phyloP scores from a whole-genome alignment of 2,329 filamentous ascomycete species.

The Monilinia fructicola region DNA sequence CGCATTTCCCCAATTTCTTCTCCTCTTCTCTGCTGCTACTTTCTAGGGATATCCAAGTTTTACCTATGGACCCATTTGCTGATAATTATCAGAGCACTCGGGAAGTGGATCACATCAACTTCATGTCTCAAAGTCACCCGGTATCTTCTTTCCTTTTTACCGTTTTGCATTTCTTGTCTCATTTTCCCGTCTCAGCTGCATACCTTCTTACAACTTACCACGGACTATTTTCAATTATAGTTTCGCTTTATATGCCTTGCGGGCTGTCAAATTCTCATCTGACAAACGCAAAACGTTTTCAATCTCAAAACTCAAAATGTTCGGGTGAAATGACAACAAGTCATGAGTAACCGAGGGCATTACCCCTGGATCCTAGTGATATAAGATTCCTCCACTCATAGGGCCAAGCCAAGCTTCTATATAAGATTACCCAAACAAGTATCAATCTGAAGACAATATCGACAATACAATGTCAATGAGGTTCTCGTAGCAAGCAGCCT shows the following conservation, averaged over 20 bases:
- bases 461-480: not conserved
- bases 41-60: not conserved
- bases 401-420: constrained; percentile 10
- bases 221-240: not conserved
- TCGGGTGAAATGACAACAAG: not conserved
- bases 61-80: no score
- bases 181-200: constrained; percentile 7
- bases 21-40: not conserved
- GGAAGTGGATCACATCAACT: not conserved
- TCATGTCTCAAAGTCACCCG: constrained; percentile 10
- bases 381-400: constrained; percentile 6
- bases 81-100: not conserved
- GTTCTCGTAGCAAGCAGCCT: no score
- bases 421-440: not conserved
- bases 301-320: not conserved
- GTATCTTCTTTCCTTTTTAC: not conserved
- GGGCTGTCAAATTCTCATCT: not conserved
- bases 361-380: constrained; percentile 3
- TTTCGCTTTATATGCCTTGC: not conserved
- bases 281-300: not conserved
- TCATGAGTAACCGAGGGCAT: not conserved
- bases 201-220: not conserved
- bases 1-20: constrained; percentile 5
- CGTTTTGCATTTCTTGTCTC: not conserved
- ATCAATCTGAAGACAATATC: not conserved